A percentile compares a stretch with the other conserved stretches of the same genome.
Conservation (phyloP, 768 basidiomycete species). For the Termitomyces sp. region DNA sequence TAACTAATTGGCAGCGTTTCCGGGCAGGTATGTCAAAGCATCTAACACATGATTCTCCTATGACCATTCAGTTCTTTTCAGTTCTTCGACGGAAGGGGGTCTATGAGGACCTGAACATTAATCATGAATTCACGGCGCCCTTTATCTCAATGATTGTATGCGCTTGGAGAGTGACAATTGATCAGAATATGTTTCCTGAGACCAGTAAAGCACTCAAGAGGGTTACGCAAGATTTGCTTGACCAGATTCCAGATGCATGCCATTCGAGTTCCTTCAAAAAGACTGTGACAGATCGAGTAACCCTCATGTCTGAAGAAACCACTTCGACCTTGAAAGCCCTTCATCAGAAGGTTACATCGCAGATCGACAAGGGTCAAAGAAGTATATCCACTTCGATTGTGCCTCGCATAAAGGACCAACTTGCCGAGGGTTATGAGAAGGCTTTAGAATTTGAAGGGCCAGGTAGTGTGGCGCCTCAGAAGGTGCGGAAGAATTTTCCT, state of each 20-base stretch:
- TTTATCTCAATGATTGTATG: neutral
- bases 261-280: neutral
- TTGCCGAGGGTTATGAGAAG: neutral
- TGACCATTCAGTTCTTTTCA: neutral
- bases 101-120: neutral
- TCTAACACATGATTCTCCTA: neutral
- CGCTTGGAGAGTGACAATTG: neutral
- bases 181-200: slow-evolving; percentile 3
- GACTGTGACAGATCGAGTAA: neutral
- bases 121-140: neutral
- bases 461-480: neutral
- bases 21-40: neutral
- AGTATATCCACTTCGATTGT: neutral
- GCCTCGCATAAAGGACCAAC: neutral
- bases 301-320: neutral
- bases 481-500: neutral
- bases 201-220: neutral
- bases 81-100: neutral
- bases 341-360: neutral
- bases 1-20: neutral
- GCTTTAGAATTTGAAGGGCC: neutral
- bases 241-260: neutral
- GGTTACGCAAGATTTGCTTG: neutral
- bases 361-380: neutral
- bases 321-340: neutral